phyloP scores from a whole-genome alignment of 2,329 filamentous ascomycete genomes.

The Xylaria sp. region DNA sequence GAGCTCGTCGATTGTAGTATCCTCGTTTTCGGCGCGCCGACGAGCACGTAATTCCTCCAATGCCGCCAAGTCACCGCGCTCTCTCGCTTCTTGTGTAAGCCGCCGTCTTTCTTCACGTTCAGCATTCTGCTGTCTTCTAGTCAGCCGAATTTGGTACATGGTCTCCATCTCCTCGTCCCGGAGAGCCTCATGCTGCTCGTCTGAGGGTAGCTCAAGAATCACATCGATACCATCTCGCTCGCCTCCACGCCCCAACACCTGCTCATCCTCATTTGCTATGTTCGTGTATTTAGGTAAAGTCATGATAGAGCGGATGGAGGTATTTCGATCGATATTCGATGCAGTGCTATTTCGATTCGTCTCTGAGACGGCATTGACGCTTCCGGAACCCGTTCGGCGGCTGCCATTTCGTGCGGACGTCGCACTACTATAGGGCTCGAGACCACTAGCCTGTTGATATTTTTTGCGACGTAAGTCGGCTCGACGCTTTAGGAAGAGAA shows the following conservation, averaged over 20 bases:
- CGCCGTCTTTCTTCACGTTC: slow-evolving; percentile 82
- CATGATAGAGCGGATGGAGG: slow-evolving; percentile 91
- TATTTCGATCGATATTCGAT: slow-evolving; percentile 75
- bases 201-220: slow-evolving; percentile 84
- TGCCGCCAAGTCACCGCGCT: slow-evolving; percentile 73
- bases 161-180: slow-evolving; percentile 93
- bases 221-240: slow-evolving; percentile 92
- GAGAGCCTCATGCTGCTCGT: slow-evolving; percentile 79
- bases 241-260: slow-evolving; percentile 86
- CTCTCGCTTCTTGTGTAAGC: slow-evolving; percentile 75
- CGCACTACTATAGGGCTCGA: slow-evolving; percentile 31
- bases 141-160: slow-evolving; percentile 86
- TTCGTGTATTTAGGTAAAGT: slow-evolving; percentile 87
- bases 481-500: slow-evolving; percentile 35
- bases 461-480: slow-evolving; percentile 20
- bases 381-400: slow-evolving; percentile 24
- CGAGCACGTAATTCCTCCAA: slow-evolving; percentile 73
- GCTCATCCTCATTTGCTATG: slow-evolving; percentile 78
- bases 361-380: slow-evolving; percentile 43
- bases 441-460: slow-evolving; percentile 17
- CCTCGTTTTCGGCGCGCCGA: slow-evolving; percentile 58
- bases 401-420: slow-evolving; percentile 34
- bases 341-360: slow-evolving; percentile 47
- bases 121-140: slow-evolving; percentile 77
- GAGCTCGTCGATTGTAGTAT: slow-evolving; percentile 68